Evolutionary conservation across 179 eudicot genomes (phyloP).

Genomic region (Corrigiola litoralis): DNA sequence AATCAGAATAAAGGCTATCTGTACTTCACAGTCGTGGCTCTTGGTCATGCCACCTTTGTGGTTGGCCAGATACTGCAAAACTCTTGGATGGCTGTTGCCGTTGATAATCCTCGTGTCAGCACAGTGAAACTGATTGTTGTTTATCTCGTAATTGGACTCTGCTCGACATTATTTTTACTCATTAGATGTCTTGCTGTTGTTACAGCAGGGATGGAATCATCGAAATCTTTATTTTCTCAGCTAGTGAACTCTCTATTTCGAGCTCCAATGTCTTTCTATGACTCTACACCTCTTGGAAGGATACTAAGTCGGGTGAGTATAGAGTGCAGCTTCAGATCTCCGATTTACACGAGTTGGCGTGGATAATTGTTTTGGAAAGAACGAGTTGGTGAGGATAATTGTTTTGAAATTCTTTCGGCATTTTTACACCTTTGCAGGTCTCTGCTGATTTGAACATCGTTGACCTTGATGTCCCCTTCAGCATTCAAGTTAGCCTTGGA

Average conservation of each 20-base stretch:
- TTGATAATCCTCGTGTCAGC: constrained; percentile 48
- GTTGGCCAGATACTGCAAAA: constrained; percentile 51
- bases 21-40: constrained; percentile 35
- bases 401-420: not conserved
- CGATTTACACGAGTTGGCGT: not conserved
- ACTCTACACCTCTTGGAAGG: constrained; percentile 74
- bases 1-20: constrained; percentile 51
- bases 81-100: constrained; percentile 79
- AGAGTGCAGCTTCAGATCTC: not conserved
- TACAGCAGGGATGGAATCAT: constrained; percentile 52
- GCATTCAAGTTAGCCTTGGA: constrained; percentile 39
- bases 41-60: constrained; percentile 44
- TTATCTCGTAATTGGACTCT: constrained; percentile 53
- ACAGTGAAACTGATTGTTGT: constrained; percentile 49
- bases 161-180: constrained; percentile 41
- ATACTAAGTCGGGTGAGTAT: constrained; percentile 57
- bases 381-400: not conserved
- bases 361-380: too few relatives aligned
- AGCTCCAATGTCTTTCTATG: constrained; percentile 76
- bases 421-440: constrained; percentile 35
- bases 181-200: constrained; percentile 44
- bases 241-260: constrained; percentile 64
- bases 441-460: constrained; percentile 73
- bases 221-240: constrained; percentile 58
- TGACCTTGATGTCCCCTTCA: constrained; percentile 63